Evolutionary conservation across 2,329 filamentous ascomycete genomes (phyloP), one percentile per base, ranked within the genome.

Genomic region (Samsoniella hepiali): DNA sequence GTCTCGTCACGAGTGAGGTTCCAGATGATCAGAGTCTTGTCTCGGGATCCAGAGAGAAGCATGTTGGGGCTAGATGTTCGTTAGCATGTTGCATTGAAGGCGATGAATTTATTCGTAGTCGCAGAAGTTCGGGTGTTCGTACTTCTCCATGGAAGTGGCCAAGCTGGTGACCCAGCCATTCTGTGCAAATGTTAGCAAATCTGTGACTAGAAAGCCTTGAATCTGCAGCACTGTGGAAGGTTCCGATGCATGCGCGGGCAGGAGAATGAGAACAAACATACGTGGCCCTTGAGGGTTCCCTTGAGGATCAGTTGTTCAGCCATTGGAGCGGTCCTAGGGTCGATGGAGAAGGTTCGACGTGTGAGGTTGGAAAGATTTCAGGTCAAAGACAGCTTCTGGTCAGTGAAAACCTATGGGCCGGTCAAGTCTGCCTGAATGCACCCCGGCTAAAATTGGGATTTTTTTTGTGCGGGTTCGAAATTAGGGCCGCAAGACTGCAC

Each of bases 11-110:
- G 94, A 82, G 95, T 98, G 77, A 99, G 88, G 88, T 97, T 97
- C 95, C 95, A 99, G 88, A 99, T 96, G 85, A 99, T 99, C 80
- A 99, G 86, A 73, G 91, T 91, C 91, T 98, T 97, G 88, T 99
- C 95, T 84, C 95, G 93, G 79, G 88, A 92, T 77, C 86, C 94
- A 73, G 95, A 99, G 76, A 99, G 89, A 80, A 99, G 93, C 94
- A 99, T 98, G 88, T 99, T 98, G 78, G 95, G 95, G 91, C 92
- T 87, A 64, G 69, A 64, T 67, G 68, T 64, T 64, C 10, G 67
- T 72, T 64, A 72, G 70, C 31, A 58, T 32, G 22, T 34, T 32
- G 38, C 10, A 17, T 32, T 38, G 4, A 27, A 17, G 29, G 54
- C 29, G 45, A 38, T 10, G n/a, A 29, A 32, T 11, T 11, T 36